Conservation (phyloP, 2,329 filamentous ascomycete species). For the Exophiala alcalophila region DNA sequence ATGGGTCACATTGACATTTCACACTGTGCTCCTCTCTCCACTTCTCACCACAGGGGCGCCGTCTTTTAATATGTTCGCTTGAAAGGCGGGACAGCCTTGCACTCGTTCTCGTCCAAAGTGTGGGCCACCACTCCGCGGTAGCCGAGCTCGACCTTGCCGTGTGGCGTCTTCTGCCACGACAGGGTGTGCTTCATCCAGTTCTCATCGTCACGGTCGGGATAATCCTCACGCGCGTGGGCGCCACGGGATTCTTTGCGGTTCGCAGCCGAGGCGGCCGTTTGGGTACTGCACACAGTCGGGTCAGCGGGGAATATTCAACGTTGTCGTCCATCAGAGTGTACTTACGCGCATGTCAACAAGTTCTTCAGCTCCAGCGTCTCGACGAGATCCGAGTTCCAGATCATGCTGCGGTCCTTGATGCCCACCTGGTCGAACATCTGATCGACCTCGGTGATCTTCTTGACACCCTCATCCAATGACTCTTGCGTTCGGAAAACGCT, state of each 20-base stretch:
- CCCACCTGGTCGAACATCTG: constrained; percentile 69
- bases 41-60: neutral
- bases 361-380: constrained; percentile 95
- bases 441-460: constrained; percentile 77
- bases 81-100: constrained; percentile 93
- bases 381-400: constrained; percentile 92
- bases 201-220: constrained; percentile 87
- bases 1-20: constrained; percentile 1
- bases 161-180: constrained; percentile 89
- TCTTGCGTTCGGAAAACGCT: constrained; percentile 85
- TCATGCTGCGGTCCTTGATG: constrained; percentile 93
- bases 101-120: constrained; percentile 92
- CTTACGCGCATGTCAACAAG: constrained; percentile 91
- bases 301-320: no score
- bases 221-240: constrained; percentile 96
- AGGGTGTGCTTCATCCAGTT: constrained; percentile 99
- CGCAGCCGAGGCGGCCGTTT: constrained; percentile 87
- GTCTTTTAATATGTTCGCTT: constrained; percentile 59
- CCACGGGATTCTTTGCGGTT: constrained; percentile 97
- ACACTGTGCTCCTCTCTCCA: neutral
- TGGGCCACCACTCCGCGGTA: constrained; percentile 80
- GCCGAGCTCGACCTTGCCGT: constrained; percentile 78
- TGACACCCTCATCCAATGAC: constrained; percentile 79
- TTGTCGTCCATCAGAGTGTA: no score
- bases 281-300: constrained; percentile 40